Conservation (phyloP, 257 asterid genomes). For the Solanum okadae region DNA sequence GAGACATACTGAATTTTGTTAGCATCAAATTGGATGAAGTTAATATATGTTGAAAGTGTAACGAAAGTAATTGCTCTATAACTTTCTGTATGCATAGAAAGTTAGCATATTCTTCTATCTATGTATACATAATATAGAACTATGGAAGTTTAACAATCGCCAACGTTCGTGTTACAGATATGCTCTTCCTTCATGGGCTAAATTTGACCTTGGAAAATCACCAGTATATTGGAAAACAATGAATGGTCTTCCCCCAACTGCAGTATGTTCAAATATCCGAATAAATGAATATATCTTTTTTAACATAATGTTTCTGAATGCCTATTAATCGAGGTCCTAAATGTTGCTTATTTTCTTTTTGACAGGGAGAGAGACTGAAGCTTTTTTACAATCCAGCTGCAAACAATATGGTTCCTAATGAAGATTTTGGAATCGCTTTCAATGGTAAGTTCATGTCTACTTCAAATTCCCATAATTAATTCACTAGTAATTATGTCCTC, state of each 20-base stretch:
- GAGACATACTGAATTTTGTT: not conserved
- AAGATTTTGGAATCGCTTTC: constrained; percentile 64
- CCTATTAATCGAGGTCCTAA: not conserved
- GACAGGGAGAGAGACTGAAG: constrained; percentile 65
- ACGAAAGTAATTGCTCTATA: not conserved
- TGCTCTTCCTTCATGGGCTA: constrained; percentile 75
- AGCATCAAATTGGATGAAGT: not conserved
- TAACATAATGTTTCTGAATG: not conserved
- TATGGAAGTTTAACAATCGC: not conserved
- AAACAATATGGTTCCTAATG: constrained; percentile 44
- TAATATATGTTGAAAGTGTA: not conserved
- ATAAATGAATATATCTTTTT: not conserved
- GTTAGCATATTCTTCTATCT: not conserved
- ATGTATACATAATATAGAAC: not conserved
- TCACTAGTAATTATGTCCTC: too few species aligned
- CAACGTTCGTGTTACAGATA: constrained; percentile 22
- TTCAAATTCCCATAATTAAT: too few species aligned
- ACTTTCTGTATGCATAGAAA: not conserved
- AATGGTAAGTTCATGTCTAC: constrained; percentile 37
- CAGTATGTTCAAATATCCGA: constrained; percentile 32
- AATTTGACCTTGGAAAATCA: constrained; percentile 76
- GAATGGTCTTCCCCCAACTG: constrained; percentile 83
- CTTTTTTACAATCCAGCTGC: constrained; percentile 82
- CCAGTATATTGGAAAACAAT: constrained; percentile 87
- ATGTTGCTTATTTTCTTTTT: not conserved